Conservation (phyloP, 768 basidiomycete species). For the Serendipita vermifera region DNA sequence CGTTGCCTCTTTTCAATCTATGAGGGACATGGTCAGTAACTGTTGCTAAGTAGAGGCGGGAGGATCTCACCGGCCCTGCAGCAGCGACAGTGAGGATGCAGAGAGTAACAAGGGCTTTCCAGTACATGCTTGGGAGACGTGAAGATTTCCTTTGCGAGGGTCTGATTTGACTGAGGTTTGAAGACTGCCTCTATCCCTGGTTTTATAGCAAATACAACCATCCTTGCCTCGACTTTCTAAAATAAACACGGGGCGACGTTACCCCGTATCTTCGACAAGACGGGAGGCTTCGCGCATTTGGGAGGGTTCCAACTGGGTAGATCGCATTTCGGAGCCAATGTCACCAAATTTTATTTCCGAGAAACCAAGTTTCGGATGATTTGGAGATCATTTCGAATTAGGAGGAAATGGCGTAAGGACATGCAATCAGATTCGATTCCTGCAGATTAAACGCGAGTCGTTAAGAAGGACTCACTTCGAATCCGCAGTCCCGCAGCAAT, state of each 20-base stretch:
- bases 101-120: neutral
- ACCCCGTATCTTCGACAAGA: too few relatives aligned
- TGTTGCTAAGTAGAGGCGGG: neutral
- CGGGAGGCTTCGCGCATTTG: too few relatives aligned
- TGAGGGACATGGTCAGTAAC: neutral
- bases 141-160: neutral
- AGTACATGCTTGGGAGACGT: neutral
- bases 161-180: constrained; percentile 3
- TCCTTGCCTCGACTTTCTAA: neutral
- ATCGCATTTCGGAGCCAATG: too few relatives aligned
- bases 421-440: too few relatives aligned
- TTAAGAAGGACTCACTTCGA: too few relatives aligned
- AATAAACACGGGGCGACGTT: constrained; percentile 2
- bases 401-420: too few relatives aligned
- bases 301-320: too few relatives aligned
- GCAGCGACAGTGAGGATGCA: neutral
- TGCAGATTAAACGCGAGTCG: too few relatives aligned
- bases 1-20: constrained; percentile 1
- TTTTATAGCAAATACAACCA: neutral
- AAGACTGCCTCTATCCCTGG: neutral
- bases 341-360: too few relatives aligned
- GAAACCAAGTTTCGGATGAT: too few relatives aligned
- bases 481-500: neutral
- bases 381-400: too few relatives aligned
- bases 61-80: neutral